Base-by-base conservation (phyloP, 2,329 filamentous ascomycete species). In the Shiraia sp. region DNA sequence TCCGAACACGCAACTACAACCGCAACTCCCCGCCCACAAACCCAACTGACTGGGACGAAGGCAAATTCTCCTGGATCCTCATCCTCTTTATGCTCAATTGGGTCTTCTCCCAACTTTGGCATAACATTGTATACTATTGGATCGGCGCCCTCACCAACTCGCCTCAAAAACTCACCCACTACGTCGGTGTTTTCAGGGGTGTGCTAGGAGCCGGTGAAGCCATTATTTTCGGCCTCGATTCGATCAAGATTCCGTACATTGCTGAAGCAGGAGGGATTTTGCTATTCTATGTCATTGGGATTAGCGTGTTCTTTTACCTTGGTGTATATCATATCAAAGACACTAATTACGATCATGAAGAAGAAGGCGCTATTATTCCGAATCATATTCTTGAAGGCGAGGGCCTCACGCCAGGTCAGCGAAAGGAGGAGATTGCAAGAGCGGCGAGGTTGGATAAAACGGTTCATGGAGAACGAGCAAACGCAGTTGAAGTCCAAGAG, bases 81-180 rank as follows among this genome's bases (percentile, higher is more conserved):
- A 44, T 61, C 6, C 57, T 64, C 12, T 64, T 64, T 39, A 64
- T 61, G 53, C 41, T 64, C 31, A 64, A 45, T 16, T 64, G 61
- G 61, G 58, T 61, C 12, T 60, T 53, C 37, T 61, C 56, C 23
- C 58, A 63, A 48, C 44, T 65, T 4, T 65, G 59, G 59, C 59
- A 65, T 42, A 61, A 63, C 32, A 61, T 63, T 12, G 57, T 63
- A 6, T 61, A 62, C 47, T 65, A 63, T 45, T 65, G 53, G 56
- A 61, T 63, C 31, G 61, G 61, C n/a, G 57, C 58, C 3, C 37
- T 64, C 19, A 63, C 61, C 10, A 65, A 63, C 41, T 63, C 61
- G 2, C 61, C 61, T 2, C 58, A 62, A 33, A 65, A 63, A 33
- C 52, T 63, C 8, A 63, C 55, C 0, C 59, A 65, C 30, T 65